Conservation (phyloP, 768 basidiomycete species). For the Tulasnella sp. region DNA sequence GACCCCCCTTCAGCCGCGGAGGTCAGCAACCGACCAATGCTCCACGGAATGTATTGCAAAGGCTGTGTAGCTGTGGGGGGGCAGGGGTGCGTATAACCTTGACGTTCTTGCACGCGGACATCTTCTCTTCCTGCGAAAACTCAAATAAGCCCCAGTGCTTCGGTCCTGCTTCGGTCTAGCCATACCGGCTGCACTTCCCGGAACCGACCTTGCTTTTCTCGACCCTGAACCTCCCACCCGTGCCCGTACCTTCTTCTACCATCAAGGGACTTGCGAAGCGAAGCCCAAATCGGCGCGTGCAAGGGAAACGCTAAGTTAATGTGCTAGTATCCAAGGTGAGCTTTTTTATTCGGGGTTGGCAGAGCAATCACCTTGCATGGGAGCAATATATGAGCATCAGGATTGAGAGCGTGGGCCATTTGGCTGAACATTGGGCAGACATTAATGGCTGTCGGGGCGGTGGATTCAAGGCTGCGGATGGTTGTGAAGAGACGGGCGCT, state of each 20-base stretch:
- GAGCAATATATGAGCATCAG: not conserved
- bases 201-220: not conserved
- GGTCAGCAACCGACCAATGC: not conserved
- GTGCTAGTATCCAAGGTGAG: not conserved
- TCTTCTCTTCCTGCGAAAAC: not conserved
- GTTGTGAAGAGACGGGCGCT: not conserved
- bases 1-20: not conserved
- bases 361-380: not conserved
- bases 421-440: not conserved
- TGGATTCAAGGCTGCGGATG: not conserved
- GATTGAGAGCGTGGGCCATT: not conserved
- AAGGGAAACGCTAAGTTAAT: not conserved
- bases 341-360: not conserved
- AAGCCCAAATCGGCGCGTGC: not conserved
- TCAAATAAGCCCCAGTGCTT: not conserved
- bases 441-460: not conserved
- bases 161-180: conserved; percentile 1
- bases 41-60: not conserved
- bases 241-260: not conserved
- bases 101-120: not conserved
- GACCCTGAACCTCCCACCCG: not conserved
- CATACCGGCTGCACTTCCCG: not conserved
- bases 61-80: not conserved
- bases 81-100: not conserved
- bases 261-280: not conserved